Conservation (phyloP, 495 filamentous ascomycete species). For the Neurospora sp. region DNA sequence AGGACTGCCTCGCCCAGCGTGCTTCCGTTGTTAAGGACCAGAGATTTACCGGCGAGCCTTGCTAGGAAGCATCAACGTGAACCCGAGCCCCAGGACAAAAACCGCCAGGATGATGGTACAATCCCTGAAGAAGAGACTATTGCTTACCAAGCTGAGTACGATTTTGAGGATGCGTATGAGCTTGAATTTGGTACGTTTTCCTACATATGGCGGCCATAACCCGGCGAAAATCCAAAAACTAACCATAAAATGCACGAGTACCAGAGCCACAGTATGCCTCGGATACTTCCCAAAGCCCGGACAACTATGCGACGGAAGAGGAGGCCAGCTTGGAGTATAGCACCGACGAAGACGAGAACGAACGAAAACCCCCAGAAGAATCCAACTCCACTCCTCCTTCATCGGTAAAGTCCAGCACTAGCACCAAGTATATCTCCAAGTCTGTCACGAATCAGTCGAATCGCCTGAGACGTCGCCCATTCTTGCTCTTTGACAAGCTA, state of each 20-base stretch:
- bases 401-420: not conserved
- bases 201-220: not conserved
- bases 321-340: not conserved
- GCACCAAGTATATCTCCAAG: not conserved
- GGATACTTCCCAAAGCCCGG: not conserved
- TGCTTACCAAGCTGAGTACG: not conserved
- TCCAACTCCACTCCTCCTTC: not conserved
- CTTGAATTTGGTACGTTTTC: not conserved
- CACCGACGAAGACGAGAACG: not conserved
- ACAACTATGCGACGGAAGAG: not conserved
- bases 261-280: not conserved
- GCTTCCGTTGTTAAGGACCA: not conserved
- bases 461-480: constrained; percentile 9
- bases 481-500: constrained; percentile 12
- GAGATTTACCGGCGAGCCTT: not conserved
- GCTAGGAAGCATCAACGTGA: not conserved
- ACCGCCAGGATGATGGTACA: not conserved
- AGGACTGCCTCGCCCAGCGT: not conserved
- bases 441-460: not conserved
- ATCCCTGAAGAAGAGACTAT: not conserved
- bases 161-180: not conserved
- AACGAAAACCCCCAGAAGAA: not conserved
- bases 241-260: not conserved
- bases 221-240: not conserved
- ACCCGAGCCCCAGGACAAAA: not conserved